Percentiles rank a stretch among this genome's conserved stretches.
Evolutionary conservation across 176 grass and related monocot species (phyloP).

Genomic region (Raddia guianensis): DNA sequence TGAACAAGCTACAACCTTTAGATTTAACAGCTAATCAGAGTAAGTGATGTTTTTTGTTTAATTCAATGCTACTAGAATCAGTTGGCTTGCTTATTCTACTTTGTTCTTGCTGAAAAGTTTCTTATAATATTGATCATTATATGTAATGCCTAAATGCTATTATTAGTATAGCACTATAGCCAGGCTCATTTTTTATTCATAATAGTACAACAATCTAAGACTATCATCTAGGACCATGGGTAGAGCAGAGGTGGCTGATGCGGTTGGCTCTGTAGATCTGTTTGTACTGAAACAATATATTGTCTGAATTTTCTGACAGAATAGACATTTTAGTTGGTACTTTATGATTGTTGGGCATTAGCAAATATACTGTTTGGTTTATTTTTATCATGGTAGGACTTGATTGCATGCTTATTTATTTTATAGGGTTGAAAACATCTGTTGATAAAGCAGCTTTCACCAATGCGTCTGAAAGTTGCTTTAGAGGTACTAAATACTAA

Average conservation of each 20-base stretch:
- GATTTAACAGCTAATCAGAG: conserved; percentile 38
- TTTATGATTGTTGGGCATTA: neutral
- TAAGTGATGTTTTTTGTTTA: conserved; percentile 40
- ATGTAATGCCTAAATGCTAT: conserved; percentile 13
- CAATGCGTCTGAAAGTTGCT: conserved; percentile 33
- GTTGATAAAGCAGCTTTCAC: conserved; percentile 18
- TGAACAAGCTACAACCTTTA: conserved; percentile 32
- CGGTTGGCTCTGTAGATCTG: neutral
- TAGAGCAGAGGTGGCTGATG: neutral
- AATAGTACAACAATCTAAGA: neutral
- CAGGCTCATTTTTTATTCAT: conserved; percentile 13
- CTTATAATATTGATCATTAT: neutral
- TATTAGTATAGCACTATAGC: neutral
- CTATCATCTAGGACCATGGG: conserved; percentile 17
- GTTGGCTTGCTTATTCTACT: conserved; percentile 17
- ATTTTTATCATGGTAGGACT: conserved; percentile 13
- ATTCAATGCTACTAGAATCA: neutral
- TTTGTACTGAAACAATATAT: conserved; percentile 15
- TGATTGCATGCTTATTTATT: conserved; percentile 39
- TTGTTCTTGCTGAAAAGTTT: conserved; percentile 30
- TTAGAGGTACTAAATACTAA: conserved; percentile 53
- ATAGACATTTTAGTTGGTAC: neutral
- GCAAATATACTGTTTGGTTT: neutral
- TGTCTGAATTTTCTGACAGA: neutral
- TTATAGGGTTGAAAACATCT: conserved; percentile 28